Conservation (phyloP, 345 rosid species). For the Eucalyptus sideroxylon region DNA sequence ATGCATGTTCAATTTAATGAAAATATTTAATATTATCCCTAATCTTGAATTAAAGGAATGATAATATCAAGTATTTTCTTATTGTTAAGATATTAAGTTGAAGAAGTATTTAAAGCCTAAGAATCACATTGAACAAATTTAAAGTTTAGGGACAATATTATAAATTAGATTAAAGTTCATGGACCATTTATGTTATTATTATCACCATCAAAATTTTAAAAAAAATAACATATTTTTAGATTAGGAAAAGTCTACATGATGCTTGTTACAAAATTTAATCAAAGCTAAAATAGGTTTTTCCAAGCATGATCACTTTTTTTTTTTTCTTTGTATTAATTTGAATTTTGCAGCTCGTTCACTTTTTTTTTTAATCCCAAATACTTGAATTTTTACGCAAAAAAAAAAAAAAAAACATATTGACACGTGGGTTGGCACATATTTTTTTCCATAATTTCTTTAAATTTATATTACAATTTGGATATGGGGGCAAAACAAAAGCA, state of each 20-base stretch:
- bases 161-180: neutral
- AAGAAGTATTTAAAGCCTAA: neutral
- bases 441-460: neutral
- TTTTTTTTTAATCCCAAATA: neutral
- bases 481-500: neutral
- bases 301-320: neutral
- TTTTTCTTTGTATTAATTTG: neutral
- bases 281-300: neutral
- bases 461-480: neutral
- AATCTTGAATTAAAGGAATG: too few species aligned
- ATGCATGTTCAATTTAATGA: accelerated
- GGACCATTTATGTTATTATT: neutral
- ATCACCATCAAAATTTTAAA: neutral
- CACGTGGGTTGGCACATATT: neutral
- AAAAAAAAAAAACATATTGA: neutral
- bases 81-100: accelerated
- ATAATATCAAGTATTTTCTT: neutral
- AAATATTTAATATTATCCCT: too few species aligned
- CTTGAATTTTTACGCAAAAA: neutral
- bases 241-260: neutral
- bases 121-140: accelerated
- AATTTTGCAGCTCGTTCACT: neutral
- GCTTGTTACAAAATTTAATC: neutral
- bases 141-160: accelerated
- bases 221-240: neutral